Evolutionary conservation across 2,329 filamentous ascomycete genomes (phyloP), one percentile per base, ranked within the genome.

Genomic region (Venturia pyrina): DNA sequence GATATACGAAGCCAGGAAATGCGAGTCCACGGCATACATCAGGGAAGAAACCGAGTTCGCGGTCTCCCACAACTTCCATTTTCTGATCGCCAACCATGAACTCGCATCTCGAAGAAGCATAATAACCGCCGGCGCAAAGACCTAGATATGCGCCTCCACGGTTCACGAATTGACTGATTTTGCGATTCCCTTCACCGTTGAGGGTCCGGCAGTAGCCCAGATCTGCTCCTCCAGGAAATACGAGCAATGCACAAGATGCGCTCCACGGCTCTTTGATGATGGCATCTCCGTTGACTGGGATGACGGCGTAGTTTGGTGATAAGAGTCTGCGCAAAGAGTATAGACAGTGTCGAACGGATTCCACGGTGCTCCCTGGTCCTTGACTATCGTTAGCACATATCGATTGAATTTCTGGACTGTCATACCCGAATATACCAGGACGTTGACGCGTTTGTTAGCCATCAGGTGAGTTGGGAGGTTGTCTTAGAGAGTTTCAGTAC

Each of bases 61-160:
- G 83, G 59, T 87, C 83, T 0, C 95, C 95, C 37, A 96, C 79
- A 3, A 99, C 93, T 73, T 96, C 91, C 78, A 98, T 83, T 1
- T 84, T 82, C 69, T 83, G 84, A 73, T 95, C 87, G 2, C 92
- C 91, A 15, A 95, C 87, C 77, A 98, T 93, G 69, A 98, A 99
- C 75, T 99, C 95, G 73, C 93, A 97, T 68, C 82, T 83, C 48
- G 82, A 81, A 69, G 83, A 87, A 28, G 89, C 95, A 72, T 96
- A 99, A 78, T 99, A 99, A 13, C 89, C 95, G 5, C 95, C 95
- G 1, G 95, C 95, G 74, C 95, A 99, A 71, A 99, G 88, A 0
- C 95, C 95, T 1, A 99, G 83, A 73, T 95, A 99, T 0, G 85
- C 81, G 19, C 95, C 95, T 37, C 95, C 95, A 40, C 85, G 83